Percentiles rank a stretch among this genome's conserved stretches.
Conservation (phyloP, 805 yeast genomes). For the Komagataella mondaviorum region DNA sequence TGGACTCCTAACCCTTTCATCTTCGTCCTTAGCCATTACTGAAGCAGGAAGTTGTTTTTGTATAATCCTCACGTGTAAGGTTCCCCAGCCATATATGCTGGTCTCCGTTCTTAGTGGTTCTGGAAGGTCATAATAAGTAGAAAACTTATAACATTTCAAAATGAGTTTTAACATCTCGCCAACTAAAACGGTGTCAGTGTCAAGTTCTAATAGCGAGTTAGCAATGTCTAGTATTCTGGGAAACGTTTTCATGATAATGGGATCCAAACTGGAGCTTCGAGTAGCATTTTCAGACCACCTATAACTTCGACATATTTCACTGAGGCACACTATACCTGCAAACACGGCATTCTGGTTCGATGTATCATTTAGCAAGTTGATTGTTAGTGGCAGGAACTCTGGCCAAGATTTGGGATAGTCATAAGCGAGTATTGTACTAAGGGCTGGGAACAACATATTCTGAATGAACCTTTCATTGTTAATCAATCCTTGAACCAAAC, state of each 20-base stretch:
- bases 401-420: conserved; percentile 38
- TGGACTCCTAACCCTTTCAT: conserved; percentile 36
- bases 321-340: conserved; percentile 64
- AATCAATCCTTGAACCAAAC: conserved; percentile 53
- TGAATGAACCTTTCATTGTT: conserved; percentile 26
- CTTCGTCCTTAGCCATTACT: conserved; percentile 34
- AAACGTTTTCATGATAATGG: conserved; percentile 47
- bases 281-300: conserved; percentile 61
- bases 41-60: conserved; percentile 43
- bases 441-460: conserved; percentile 36
- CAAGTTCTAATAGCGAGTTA: conserved; percentile 30
- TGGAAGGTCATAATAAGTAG: conserved; percentile 73
- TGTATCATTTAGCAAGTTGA: conserved; percentile 27
- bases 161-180: conserved; percentile 72
- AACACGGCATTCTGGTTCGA: conserved; percentile 28
- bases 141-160: conserved; percentile 70
- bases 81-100: conserved; percentile 52
- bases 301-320: conserved; percentile 62
- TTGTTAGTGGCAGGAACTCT: conserved; percentile 32
- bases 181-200: conserved; percentile 14
- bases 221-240: conserved; percentile 61
- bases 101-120: conserved; percentile 41
- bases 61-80: conserved; percentile 58
- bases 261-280: conserved; percentile 39
- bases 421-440: conserved; percentile 33